Base-by-base conservation (phyloP, 257 asterid genomes). In the Lantana camara region DNA sequence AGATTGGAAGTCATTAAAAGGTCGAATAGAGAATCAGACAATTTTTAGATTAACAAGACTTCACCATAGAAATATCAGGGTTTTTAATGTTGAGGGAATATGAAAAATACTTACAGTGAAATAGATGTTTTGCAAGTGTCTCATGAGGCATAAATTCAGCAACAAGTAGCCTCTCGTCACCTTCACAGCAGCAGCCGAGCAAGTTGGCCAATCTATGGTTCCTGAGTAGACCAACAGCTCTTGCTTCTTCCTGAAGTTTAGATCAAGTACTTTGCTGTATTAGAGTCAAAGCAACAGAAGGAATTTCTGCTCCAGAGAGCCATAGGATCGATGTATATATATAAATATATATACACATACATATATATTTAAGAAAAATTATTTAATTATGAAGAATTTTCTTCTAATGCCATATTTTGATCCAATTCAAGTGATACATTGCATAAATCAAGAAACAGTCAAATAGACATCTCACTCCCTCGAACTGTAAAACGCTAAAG, bases 141-240 rank as follows among this genome's bases (percentile, higher is more conserved):
- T 92, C 98, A 54, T 87, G 80, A 69, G 98, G 94, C 98, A 92
- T 92, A 76, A 89, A 92, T 67, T 92, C 98, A 32, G 98, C 95
- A 63, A 89, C 85, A 38, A 92, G 93, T 73, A 92, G 75, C 82
- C 98, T 87, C 80, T 92, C 98, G 34, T 89, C 93, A 41, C 98
- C 98, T 77, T 92, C 98, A 60, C 89, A 89, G 82, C 98, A 89
- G 78, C 96, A 92, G 63, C 98, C 98, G 19, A 92, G 89, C 73
- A 92, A 77, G 76, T 92, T 92, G 14, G 88, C 98, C 77, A 92
- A 66, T 73, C 85, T 80, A 14, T 76, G 48, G 80, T 82, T 89
- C 67, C 98, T 82, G 56, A 92, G 95, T 77, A 80, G 97, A 57
- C 98, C 98, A 73, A 92, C 98, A 52, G 88, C 75, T 76, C 73